Conservation (phyloP, 129 eudicot genomes). For the Chrysanthemum makinoi region DNA sequence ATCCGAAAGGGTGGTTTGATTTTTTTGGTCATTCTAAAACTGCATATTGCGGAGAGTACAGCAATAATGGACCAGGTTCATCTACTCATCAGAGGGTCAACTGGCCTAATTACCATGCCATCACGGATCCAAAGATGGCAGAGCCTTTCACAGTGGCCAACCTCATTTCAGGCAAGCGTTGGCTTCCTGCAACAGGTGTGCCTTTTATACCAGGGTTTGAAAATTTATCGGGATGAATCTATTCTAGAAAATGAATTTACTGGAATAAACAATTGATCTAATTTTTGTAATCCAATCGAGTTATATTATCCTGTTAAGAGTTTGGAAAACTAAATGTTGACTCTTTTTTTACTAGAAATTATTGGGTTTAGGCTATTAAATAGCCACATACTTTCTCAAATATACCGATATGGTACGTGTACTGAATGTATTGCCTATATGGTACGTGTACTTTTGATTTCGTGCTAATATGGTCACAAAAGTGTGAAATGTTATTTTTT, state of each 20-base stretch:
- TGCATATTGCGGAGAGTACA: conserved; percentile 39
- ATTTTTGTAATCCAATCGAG: background rate
- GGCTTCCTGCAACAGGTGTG: conserved; percentile 46
- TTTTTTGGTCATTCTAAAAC: conserved; percentile 17
- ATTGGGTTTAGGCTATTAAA: no score
- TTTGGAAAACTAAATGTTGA: conserved; percentile 1
- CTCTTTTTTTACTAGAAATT: no score
- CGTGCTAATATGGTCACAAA: no score
- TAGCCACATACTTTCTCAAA: no score
- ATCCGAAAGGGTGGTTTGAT: conserved; percentile 36
- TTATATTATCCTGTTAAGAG: background rate
- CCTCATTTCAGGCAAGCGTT: conserved; percentile 30
- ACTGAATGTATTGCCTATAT: no score
- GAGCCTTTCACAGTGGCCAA: conserved; percentile 20
- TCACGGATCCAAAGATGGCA: conserved; percentile 22
- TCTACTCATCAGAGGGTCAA: conserved; percentile 37
- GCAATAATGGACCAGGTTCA: conserved; percentile 45
- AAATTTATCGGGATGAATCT: background rate
- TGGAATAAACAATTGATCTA: background rate
- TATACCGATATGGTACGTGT: no score
- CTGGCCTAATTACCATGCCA: conserved; percentile 35
- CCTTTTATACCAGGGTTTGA: conserved; percentile 32
- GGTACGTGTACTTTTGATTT: no score
- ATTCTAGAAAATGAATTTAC: background rate
- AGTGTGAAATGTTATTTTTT: no score